Evolutionary conservation across 352 stramenopile species (phyloP).

Genomic region (Globisporangium cederbergense): DNA sequence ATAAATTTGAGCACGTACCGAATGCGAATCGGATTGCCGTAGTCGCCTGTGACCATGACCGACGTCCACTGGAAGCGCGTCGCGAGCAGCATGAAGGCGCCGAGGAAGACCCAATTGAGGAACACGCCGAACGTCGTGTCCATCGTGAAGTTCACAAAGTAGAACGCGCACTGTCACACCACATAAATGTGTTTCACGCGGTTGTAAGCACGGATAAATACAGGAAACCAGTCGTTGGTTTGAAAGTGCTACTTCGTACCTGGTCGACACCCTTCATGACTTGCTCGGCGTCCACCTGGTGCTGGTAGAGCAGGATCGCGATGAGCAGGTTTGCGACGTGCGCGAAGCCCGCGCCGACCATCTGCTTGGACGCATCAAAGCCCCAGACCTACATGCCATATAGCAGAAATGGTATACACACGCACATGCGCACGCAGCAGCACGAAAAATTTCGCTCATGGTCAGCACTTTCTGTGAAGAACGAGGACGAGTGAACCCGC

Average conservation of each 20-base stretch:
- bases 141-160: conserved; percentile 89
- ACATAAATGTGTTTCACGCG: not conserved
- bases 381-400: conserved; percentile 52
- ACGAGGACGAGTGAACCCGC: not conserved
- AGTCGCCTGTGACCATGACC: conserved; percentile 69
- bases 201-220: not conserved
- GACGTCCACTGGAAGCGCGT: conserved; percentile 53
- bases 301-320: conserved; percentile 74
- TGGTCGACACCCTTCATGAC: conserved; percentile 41
- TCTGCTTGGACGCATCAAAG: conserved; percentile 86
- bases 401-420: not conserved
- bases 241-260: conserved; percentile 21
- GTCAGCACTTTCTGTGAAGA: not conserved
- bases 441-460: not conserved
- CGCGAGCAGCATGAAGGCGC: conserved; percentile 49
- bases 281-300: conserved; percentile 22
- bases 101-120: conserved; percentile 79
- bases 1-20: conserved; percentile 16
- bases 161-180: conserved; percentile 65
- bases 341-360: conserved; percentile 79
- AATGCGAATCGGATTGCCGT: conserved; percentile 65
- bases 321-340: conserved; percentile 86
- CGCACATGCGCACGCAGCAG: not conserved
- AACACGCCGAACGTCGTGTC: conserved; percentile 85
- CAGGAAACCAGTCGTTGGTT: not conserved